A percentile compares a stretch with the other conserved stretches of the same genome.
phyloP scores from a whole-genome alignment of 1,139 yeast species.

The Spathaspora sp. region DNA sequence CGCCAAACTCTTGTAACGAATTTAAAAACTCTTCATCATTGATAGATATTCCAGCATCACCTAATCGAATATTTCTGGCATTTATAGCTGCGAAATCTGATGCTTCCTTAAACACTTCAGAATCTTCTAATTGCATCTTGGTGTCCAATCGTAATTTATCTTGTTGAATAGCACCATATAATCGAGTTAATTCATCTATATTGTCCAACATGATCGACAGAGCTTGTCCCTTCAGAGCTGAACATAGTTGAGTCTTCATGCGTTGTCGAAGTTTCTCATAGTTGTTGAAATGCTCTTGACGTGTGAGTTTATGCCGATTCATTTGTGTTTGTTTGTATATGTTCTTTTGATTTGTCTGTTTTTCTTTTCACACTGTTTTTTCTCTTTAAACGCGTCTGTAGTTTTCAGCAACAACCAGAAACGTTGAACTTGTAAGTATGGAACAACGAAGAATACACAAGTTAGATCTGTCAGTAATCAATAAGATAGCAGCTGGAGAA shows the following conservation, averaged over 20 bases:
- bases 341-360: not conserved
- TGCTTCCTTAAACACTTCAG: constrained; percentile 42
- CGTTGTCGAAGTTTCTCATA: constrained; percentile 27
- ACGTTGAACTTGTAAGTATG: not conserved
- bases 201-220: constrained; percentile 25
- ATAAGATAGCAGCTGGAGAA: constrained; percentile 96
- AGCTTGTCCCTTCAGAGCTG: constrained; percentile 39
- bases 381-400: not conserved
- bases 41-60: constrained; percentile 21
- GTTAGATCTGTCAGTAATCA: constrained; percentile 70
- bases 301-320: constrained; percentile 8
- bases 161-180: constrained; percentile 30
- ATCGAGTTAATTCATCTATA: constrained; percentile 27
- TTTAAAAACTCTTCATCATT: constrained; percentile 8
- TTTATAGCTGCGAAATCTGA: constrained; percentile 48
- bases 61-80: constrained; percentile 57
- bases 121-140: constrained; percentile 27
- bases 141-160: constrained; percentile 26
- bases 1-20: not conserved
- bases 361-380: too few relatives aligned
- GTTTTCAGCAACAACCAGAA: not conserved
- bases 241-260: constrained; percentile 21
- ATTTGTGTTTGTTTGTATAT: not conserved
- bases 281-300: constrained; percentile 21
- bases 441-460: constrained; percentile 27